Conservation (phyloP, 1,139 yeast species). For the Diutina sp. region DNA sequence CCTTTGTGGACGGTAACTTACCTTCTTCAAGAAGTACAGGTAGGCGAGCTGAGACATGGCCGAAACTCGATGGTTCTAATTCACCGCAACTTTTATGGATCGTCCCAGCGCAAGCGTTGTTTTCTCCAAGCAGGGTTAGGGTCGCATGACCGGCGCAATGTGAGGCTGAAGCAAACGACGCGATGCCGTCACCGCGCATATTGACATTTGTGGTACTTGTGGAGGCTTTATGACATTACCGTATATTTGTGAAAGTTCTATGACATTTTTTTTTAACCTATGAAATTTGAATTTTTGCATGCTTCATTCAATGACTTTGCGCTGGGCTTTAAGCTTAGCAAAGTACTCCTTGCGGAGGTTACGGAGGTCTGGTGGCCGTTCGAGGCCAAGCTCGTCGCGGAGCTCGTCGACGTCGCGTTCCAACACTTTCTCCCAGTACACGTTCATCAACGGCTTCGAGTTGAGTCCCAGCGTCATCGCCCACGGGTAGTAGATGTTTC, state of each 20-base stretch:
- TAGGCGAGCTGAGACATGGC: constrained; percentile 16
- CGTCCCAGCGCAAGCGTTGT: not conserved
- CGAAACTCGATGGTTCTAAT: not conserved
- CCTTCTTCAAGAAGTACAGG: constrained; percentile 25
- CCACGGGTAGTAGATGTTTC: constrained; percentile 78
- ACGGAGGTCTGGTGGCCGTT: constrained; percentile 67
- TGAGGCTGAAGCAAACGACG: not conserved
- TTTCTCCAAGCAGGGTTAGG: not conserved
- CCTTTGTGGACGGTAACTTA: constrained; percentile 11
- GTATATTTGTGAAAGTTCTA: not conserved
- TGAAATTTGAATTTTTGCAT: not conserved
- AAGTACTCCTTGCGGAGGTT: constrained; percentile 36
- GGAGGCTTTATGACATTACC: too few species aligned
- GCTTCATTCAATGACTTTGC: not conserved
- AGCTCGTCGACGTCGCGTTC: constrained; percentile 62
- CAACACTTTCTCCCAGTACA: constrained; percentile 85
- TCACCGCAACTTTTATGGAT: not conserved
- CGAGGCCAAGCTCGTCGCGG: constrained; percentile 60
- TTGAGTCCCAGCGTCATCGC: constrained; percentile 64
- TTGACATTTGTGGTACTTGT: not conserved
- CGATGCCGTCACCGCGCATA: not conserved
- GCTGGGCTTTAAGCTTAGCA: constrained; percentile 13
- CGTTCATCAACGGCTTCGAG: constrained; percentile 69
- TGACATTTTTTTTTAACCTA: not conserved
- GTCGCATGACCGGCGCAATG: not conserved